A percentile compares a stretch with the other conserved stretches of the same genome.
phyloP scores from a whole-genome alignment of 208 protist genomes.

The Trypanosomatidae sp. region DNA sequence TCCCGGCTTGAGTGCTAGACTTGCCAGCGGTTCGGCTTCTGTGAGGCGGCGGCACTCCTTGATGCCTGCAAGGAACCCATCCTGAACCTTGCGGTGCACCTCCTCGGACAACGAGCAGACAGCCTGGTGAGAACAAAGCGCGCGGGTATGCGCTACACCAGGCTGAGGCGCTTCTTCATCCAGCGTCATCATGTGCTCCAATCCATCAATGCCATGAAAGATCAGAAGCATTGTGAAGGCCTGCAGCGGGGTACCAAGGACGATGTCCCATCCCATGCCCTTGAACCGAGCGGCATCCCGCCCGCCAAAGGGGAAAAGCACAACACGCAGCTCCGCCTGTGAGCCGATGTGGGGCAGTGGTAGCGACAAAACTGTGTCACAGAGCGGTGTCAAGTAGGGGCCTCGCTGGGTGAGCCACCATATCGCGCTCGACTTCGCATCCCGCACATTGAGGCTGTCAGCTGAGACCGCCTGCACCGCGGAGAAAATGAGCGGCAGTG shows the following conservation, averaged over 20 bases:
- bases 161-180: neutral
- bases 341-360: conserved; percentile 38
- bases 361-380: conserved; percentile 49
- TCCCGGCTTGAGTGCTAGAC: conserved; percentile 31
- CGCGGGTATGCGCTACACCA: conserved; percentile 1
- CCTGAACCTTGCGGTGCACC: conserved; percentile 26
- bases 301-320: conserved; percentile 70
- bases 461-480: conserved; percentile 39
- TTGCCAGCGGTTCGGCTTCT: conserved; percentile 35
- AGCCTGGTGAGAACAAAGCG: neutral
- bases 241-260: conserved; percentile 54
- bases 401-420: conserved; percentile 56
- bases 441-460: conserved; percentile 46
- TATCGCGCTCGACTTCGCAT: conserved; percentile 22
- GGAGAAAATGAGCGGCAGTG: conserved; percentile 56
- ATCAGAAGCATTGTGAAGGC: conserved; percentile 66
- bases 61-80: conserved; percentile 55
- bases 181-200: conserved; percentile 22
- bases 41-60: conserved; percentile 50
- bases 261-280: conserved; percentile 61
- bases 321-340: conserved; percentile 44
- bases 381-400: conserved; percentile 47
- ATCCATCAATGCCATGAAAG: conserved; percentile 36
- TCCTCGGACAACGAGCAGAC: conserved; percentile 4
- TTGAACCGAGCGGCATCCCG: conserved; percentile 48